Conservation (phyloP, 805 yeast species). For the Candida gorgasii region DNA sequence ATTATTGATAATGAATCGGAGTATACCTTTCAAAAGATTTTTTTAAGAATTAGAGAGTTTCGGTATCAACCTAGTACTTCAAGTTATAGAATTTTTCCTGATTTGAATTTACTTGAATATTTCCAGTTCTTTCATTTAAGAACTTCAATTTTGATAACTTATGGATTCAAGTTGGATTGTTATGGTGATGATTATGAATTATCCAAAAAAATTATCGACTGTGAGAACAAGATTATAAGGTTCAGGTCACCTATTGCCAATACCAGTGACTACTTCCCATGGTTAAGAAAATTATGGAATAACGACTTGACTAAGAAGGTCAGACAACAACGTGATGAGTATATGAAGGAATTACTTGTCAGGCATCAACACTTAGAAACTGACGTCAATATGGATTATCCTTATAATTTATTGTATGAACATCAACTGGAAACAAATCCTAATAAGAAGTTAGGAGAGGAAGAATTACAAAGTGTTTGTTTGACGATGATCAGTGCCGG, state of each 20-base stretch:
- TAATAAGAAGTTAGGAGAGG: slow-evolving; percentile 9
- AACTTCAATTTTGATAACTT: slow-evolving; percentile 52
- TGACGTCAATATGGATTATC: not conserved
- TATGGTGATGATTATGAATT: slow-evolving; percentile 34
- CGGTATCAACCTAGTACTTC: slow-evolving; percentile 23
- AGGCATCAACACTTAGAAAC: not conserved
- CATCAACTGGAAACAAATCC: slow-evolving; percentile 6
- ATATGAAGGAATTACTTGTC: slow-evolving; percentile 41
- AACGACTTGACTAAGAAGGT: slow-evolving; percentile 22
- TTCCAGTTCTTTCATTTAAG: slow-evolving; percentile 54
- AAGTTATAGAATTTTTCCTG: slow-evolving; percentile 19
- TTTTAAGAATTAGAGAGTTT: slow-evolving; percentile 15
- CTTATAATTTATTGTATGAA: not conserved
- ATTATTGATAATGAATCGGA: slow-evolving; percentile 42
- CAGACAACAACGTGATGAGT: slow-evolving; percentile 48
- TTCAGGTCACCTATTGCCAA: slow-evolving; percentile 60
- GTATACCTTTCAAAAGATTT: slow-evolving; percentile 21
- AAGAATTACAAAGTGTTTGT: slow-evolving; percentile 59
- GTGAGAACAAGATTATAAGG: slow-evolving; percentile 57
- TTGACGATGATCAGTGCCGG: slow-evolving; percentile 81
- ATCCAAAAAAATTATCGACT: slow-evolving; percentile 53
- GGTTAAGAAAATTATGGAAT: slow-evolving; percentile 27
- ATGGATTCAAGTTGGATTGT: slow-evolving; percentile 51
- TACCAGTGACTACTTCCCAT: slow-evolving; percentile 54
- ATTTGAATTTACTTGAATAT: slow-evolving; percentile 40